phyloP scores from a whole-genome alignment of 2,329 filamentous ascomycete genomes.

The Scedosporium minutisporum region DNA sequence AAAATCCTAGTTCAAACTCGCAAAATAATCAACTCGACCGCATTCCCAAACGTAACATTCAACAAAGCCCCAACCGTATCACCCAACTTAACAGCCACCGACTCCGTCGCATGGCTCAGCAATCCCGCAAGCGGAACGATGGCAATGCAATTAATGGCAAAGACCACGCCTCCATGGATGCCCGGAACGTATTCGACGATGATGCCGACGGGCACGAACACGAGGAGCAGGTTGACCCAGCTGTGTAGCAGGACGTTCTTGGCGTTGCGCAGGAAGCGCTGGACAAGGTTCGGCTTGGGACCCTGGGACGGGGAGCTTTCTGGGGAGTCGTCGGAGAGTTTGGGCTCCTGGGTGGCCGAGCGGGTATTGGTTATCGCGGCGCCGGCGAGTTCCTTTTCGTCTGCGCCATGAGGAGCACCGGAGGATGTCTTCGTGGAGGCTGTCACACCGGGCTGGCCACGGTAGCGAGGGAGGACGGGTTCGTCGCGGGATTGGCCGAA shows the following conservation, averaged over 20 bases:
- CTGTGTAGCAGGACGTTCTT: slow-evolving; percentile 57
- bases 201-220: slow-evolving; percentile 74
- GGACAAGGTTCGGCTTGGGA: not conserved
- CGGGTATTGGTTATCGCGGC: not conserved
- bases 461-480: not conserved
- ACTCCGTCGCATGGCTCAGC: slow-evolving; percentile 65
- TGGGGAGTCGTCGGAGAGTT: not conserved
- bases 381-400: not conserved
- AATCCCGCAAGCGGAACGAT: slow-evolving; percentile 67
- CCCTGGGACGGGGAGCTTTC: not conserved
- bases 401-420: not conserved
- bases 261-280: slow-evolving; percentile 23
- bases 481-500: not conserved
- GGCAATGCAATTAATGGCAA: slow-evolving; percentile 65
- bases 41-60: slow-evolving; percentile 72
- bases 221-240: slow-evolving; percentile 67
- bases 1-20: slow-evolving; percentile 20
- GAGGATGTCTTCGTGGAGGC: not conserved
- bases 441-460: not conserved
- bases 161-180: slow-evolving; percentile 52
- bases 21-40: slow-evolving; percentile 73
- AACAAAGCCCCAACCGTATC: slow-evolving; percentile 64
- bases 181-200: slow-evolving; percentile 44
- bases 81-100: slow-evolving; percentile 61
- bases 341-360: not conserved